Base-by-base conservation (phyloP, 371 early-diverging fungal species). In the Nematocida ausubeli region DNA sequence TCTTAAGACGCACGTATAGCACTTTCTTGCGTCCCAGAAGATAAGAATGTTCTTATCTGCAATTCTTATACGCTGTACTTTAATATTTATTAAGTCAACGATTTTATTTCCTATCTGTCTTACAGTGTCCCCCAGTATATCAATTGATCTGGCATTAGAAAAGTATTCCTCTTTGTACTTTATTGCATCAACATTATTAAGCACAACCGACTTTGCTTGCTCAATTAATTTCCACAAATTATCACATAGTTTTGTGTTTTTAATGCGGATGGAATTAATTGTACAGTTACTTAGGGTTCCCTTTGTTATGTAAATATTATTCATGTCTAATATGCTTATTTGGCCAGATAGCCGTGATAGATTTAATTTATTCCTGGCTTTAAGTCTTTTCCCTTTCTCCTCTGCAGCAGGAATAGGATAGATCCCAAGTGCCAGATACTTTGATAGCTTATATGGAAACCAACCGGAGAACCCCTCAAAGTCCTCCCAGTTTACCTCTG, bases 21-120 rank as follows among this genome's bases (percentile, higher is more conserved):
- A 80, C 52, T 75, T 75, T 24, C 65, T 64, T 40, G 66, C 78
- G 34, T 75, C 78, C 66, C 67, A 75, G 28, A 75, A 64, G n/a
- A 75, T 42, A 12, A 75, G 42, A 6, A 75, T 56, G 2, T 66
- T 16, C 14, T 52, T 66, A 30, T 49, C 63, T 2, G 35, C 56
- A 26, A 75, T 57, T 42, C 78, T 51, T 6, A 75, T 54, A 32
- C 78, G 34, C 32, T 62, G 24, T 34, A 71, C 37, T 47, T 44
- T 64, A 19, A 19, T 63, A 12, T 66, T 66, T 9, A 75, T 24
- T 7, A 66, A n/a, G 22, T 75, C 78, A 7, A 63, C 24, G 3
- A 75, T 32, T 40, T 30, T 32, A 30, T 57, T 32, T 4, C 49
- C 52, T 24, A 75, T 40, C 12, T 65, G 65, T 16, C 57, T 55